These are phyloP conservation scores for Raphanus sativus DNA, from an alignment of 345 rosid species.

Conservation along the genomic window DNA sequence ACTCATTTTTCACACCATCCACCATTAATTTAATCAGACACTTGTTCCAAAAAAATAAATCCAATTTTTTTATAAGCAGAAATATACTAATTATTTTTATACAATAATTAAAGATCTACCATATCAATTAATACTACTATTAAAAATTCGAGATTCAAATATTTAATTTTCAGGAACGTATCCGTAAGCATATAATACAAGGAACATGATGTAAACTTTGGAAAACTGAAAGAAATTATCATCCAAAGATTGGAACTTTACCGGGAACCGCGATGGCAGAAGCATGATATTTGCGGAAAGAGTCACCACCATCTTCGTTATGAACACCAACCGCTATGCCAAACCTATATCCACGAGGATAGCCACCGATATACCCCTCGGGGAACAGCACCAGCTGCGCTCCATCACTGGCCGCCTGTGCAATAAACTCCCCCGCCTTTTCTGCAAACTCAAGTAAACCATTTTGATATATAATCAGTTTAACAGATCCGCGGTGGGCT, in stretches of 20 bases:
- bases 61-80: not conserved
- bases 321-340: constrained; percentile 56
- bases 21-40: not conserved
- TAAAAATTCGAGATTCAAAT: not conserved
- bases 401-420: not conserved
- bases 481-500: not conserved
- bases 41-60: not conserved
- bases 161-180: not conserved
- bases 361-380: not conserved
- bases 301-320: constrained; percentile 51
- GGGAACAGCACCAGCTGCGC: not conserved
- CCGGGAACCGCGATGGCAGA: not conserved
- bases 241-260: not conserved
- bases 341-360: not conserved
- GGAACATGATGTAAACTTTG: not conserved
- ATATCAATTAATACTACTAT: no score
- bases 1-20: not conserved
- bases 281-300: not conserved
- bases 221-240: not conserved
- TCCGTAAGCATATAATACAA: not conserved
- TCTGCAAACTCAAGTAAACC: not conserved
- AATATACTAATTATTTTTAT: no score
- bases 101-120: no score
- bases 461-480: not conserved
- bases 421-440: not conserved